Conservation (phyloP, 768 basidiomycete genomes). For the Suillus fuscotomentosus region DNA sequence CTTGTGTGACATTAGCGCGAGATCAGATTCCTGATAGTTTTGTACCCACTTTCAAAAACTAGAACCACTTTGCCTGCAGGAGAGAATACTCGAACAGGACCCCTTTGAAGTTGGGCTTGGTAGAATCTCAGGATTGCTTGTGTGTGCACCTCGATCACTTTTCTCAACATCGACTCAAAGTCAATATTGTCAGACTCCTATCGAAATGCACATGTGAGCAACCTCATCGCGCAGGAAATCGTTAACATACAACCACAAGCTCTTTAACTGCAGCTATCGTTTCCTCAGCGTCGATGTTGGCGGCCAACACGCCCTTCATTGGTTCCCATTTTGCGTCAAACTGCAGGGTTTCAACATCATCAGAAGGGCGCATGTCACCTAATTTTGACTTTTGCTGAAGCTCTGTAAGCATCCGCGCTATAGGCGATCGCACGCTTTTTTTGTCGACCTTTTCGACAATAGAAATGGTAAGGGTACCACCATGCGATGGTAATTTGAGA, state of each 20-base stretch:
- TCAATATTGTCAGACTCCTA: constrained; percentile 71
- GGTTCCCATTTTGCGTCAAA: constrained; percentile 82
- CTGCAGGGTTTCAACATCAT: constrained; percentile 68
- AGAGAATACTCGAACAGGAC: constrained; percentile 57
- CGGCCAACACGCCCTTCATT: constrained; percentile 62
- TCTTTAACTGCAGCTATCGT: constrained; percentile 38
- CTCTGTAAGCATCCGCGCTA: constrained; percentile 53
- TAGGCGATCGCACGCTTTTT: constrained; percentile 53
- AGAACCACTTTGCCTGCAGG: constrained; percentile 57
- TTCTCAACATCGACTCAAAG: constrained; percentile 66
- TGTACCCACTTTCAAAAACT: constrained; percentile 49
- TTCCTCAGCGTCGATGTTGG: constrained; percentile 50
- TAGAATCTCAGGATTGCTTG: constrained; percentile 58
- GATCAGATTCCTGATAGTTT: neutral
- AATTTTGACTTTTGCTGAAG: constrained; percentile 67
- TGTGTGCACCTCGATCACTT: constrained; percentile 65
- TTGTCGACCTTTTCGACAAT: constrained; percentile 52
- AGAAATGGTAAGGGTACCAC: constrained; percentile 73
- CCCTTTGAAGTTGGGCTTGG: constrained; percentile 52
- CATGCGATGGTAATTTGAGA: constrained; percentile 54
- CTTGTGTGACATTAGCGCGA: constrained; percentile 32
- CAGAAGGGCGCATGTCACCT: constrained; percentile 54
- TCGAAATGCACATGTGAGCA: neutral
- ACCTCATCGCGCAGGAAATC: neutral
- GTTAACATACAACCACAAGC: constrained; percentile 55